These are phyloP conservation scores for Lipomyces lipofer DNA, from an alignment of 805 yeast genomes.

Conservation along the genomic window DNA sequence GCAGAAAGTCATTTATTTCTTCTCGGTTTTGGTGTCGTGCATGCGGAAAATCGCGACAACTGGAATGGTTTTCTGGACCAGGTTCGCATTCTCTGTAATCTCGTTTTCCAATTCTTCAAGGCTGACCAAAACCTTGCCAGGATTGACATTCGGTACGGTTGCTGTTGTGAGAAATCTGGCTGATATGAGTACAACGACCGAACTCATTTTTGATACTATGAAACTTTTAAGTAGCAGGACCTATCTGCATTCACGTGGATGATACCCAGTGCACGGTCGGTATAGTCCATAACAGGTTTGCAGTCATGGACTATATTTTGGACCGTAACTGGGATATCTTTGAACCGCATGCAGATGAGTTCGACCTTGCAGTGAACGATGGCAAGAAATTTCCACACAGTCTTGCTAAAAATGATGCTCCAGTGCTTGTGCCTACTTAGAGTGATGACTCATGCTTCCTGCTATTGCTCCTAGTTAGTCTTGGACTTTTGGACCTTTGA, in stretches of 20 bases:
- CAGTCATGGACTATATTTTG: background rate
- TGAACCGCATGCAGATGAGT: background rate
- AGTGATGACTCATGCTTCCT: too few relatives aligned
- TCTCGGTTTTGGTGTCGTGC: background rate
- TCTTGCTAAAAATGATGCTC: too few relatives aligned
- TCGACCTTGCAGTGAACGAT: background rate
- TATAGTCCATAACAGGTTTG: background rate
- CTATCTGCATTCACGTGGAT: background rate
- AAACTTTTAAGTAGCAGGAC: background rate
- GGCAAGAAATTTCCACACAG: background rate
- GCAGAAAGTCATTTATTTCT: background rate
- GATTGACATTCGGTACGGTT: too few relatives aligned
- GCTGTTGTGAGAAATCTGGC: too few relatives aligned
- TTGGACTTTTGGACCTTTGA: too few relatives aligned
- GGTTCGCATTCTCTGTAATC: too few relatives aligned
- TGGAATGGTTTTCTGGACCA: background rate
- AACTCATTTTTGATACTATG: too few relatives aligned
- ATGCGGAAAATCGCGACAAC: background rate
- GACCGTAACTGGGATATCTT: background rate
- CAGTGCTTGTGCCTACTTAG: too few relatives aligned
- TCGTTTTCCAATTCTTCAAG: too few relatives aligned
- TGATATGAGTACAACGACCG: too few relatives aligned
- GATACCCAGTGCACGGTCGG: slow-evolving; percentile 1
- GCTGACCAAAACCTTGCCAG: too few relatives aligned
- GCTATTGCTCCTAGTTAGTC: too few relatives aligned